Evolutionary conservation across 345 rosid species (phyloP).

Genomic region (Populus tremula): DNA sequence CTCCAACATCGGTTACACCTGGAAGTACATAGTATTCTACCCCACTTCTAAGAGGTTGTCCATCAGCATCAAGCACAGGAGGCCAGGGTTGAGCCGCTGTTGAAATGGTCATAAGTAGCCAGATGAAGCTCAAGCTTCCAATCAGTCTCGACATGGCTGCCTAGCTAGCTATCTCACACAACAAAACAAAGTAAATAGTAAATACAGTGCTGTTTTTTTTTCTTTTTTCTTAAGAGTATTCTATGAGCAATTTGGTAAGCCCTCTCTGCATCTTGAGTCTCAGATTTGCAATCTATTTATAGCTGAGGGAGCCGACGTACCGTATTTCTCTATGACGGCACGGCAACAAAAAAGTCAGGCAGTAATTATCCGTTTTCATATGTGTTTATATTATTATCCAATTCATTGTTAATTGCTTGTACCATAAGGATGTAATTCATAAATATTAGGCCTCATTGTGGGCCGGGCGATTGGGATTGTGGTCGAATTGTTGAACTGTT

Average conservation of each 20-base stretch:
- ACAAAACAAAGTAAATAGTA: background rate
- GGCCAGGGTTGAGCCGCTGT: slow-evolving; percentile 5
- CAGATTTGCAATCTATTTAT: background rate
- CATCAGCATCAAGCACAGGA: slow-evolving; percentile 1
- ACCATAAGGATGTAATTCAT: too few species aligned
- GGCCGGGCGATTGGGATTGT: too few species aligned
- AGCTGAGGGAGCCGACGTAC: background rate
- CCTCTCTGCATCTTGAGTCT: background rate
- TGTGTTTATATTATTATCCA: too few species aligned
- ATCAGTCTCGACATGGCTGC: slow-evolving; percentile 3
- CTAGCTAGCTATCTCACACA: background rate
- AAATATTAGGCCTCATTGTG: too few species aligned
- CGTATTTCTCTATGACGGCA: background rate
- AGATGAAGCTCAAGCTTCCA: background rate
- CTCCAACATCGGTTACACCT: slow-evolving; percentile 14
- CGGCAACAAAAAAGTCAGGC: background rate
- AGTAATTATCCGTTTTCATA: too few species aligned
- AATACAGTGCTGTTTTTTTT: background rate
- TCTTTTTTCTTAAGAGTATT: background rate
- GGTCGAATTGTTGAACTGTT: too few species aligned
- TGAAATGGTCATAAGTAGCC: background rate
- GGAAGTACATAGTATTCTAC: slow-evolving; percentile 11
- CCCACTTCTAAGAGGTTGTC: slow-evolving; percentile 7
- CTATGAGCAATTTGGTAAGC: background rate
- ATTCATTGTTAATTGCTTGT: too few species aligned